Conservation (phyloP, 2,329 filamentous ascomycete species). For the Chaetothyriales sp. region DNA sequence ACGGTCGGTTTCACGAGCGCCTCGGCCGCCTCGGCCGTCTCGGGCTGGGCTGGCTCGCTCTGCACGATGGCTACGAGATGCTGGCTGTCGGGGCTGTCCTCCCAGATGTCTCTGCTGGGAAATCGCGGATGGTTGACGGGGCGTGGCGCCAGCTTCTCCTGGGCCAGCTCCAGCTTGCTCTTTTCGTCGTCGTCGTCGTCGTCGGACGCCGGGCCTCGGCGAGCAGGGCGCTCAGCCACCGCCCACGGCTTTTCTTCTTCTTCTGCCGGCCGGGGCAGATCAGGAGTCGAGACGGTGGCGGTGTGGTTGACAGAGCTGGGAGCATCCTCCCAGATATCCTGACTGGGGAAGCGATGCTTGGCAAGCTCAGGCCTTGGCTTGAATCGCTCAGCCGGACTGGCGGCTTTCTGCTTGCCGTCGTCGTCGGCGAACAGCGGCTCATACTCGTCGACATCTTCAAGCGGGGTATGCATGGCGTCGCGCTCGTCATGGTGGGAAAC, state of each 20-base stretch:
- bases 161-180: slow-evolving; percentile 26
- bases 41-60: background rate
- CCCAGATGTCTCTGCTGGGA: slow-evolving; percentile 87
- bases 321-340: slow-evolving; percentile 94
- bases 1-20: slow-evolving; percentile 19
- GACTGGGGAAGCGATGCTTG: slow-evolving; percentile 70
- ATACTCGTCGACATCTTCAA: slow-evolving; percentile 86
- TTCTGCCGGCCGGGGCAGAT: slow-evolving; percentile 32
- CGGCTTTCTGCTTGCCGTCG: slow-evolving; percentile 40
- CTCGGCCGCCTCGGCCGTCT: slow-evolving; percentile 13
- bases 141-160: slow-evolving; percentile 32
- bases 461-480: slow-evolving; percentile 48
- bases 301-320: slow-evolving; percentile 67
- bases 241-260: slow-evolving; percentile 18
- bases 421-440: slow-evolving; percentile 84
- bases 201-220: no score
- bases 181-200: slow-evolving; percentile 30
- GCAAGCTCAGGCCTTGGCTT: slow-evolving; percentile 41
- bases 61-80: slow-evolving; percentile 61
- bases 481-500: slow-evolving; percentile 38
- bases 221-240: slow-evolving; percentile 29
- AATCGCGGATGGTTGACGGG: slow-evolving; percentile 57
- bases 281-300: slow-evolving; percentile 73
- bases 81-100: slow-evolving; percentile 76
- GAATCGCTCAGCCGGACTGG: slow-evolving; percentile 42